phyloP scores from a whole-genome alignment of 2,329 filamentous ascomycete species.

The Aureobasidium uvarum region DNA sequence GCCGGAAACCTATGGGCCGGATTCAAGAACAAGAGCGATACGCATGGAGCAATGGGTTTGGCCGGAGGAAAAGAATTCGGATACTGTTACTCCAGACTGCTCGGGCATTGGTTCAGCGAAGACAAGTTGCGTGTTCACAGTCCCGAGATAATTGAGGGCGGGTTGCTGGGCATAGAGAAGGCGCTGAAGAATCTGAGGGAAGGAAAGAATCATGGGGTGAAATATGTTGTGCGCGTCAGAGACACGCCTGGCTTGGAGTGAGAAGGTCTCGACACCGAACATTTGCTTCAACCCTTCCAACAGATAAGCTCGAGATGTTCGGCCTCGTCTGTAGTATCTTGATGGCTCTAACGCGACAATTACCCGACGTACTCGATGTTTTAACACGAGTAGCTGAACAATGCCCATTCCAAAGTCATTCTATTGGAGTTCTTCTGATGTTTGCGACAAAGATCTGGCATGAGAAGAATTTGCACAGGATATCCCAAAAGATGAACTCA shows the following conservation, averaged over 20 bases:
- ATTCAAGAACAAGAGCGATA: constrained; percentile 23
- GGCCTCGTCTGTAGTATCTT: too few relatives aligned
- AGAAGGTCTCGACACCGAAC: background rate
- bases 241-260: constrained; percentile 44
- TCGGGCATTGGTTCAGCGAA: constrained; percentile 29
- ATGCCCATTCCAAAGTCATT: too few relatives aligned
- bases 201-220: constrained; percentile 62
- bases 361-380: too few relatives aligned
- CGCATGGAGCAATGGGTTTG: constrained; percentile 33
- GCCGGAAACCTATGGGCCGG: background rate
- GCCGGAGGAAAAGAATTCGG: constrained; percentile 44
- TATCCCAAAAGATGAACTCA: too few relatives aligned
- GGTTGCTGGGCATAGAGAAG: constrained; percentile 54
- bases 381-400: background rate
- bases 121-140: background rate
- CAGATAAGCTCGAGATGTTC: too few relatives aligned
- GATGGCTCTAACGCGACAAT: too few relatives aligned
- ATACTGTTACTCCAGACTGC: background rate
- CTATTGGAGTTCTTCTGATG: too few relatives aligned
- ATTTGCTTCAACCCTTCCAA: background rate
- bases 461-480: background rate
- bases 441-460: background rate
- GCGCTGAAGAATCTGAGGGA: constrained; percentile 57
- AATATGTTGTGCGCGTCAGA: constrained; percentile 60
- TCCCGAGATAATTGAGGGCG: constrained; percentile 54